Evolutionary conservation across 73 alveolate species (phyloP), one percentile per base, ranked within the genome.

Genomic region (Loxodes magnus): DNA sequence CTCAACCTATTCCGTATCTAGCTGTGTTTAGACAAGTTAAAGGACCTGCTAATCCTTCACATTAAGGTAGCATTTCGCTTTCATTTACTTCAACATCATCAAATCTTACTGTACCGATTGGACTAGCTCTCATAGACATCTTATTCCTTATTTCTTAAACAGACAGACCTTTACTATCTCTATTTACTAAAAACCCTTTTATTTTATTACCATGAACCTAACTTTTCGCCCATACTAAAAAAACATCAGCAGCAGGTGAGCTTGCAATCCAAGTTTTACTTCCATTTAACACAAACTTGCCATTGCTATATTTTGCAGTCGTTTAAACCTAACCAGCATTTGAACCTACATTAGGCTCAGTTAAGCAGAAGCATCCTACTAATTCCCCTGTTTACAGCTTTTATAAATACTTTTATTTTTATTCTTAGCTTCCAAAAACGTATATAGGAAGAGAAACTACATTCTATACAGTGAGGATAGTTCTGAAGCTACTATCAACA

Each of bases 341-440:
- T 23, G 94, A 81, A 28, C 97, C 97, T 43, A 82, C 89, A 66
- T 87, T 71, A 10, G 97, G 94, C 42, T 87, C 94, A 34, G 97
- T 87, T 51, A 87, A 68, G 24, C 97, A 94, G 62, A 82, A 77
- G 49, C 88, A 69, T 28, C 94, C 94, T 0, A 81, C 73, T n/a
- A 39, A 48, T 27, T 74, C 89, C 25, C 89, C 94, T 23, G 83
- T 31, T 5, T 86, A 84, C 14, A 81, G 73, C 42, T 71, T 80
- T 1, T 86, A 86, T 35, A 81, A 63, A 34, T 64, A 64, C 19
- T 57, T 59, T 30, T 76, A 87, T 51, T 65, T 77, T 24, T 59
- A 44, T 30, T 35, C 57, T 41, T 82, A 51, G 19, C 54, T 41
- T n/a, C 92, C 91, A 43, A 52, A 82, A 44, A 64, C 41, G 25